Conservation (phyloP, 2,329 filamentous ascomycete genomes). For the Fusarium lateritium region DNA sequence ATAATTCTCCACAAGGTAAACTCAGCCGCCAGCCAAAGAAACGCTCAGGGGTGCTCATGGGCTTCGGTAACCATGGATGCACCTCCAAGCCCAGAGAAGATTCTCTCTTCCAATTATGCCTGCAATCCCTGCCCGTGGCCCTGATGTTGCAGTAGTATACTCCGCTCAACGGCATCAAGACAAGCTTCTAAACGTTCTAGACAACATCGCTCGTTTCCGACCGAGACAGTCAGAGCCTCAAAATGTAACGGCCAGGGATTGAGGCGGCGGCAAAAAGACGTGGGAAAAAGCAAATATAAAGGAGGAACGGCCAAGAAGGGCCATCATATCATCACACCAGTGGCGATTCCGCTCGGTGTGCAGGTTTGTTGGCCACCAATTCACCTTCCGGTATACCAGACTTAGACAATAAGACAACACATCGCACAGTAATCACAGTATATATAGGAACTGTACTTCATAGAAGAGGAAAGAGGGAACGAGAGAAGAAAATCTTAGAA, state of each 20-base stretch:
- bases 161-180: slow-evolving; percentile 24
- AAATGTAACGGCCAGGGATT: neutral
- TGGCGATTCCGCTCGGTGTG: slow-evolving; percentile 36
- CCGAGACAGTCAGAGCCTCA: slow-evolving; percentile 29
- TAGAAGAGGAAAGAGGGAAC: slow-evolving; percentile 29
- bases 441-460: slow-evolving; percentile 1
- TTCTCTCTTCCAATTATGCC: slow-evolving; percentile 29
- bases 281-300: slow-evolving; percentile 7
- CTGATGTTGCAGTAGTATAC: neutral
- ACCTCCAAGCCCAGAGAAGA: slow-evolving; percentile 3
- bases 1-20: slow-evolving; percentile 33
- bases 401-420: slow-evolving; percentile 1
- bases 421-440: slow-evolving; percentile 7
- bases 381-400: slow-evolving; percentile 11
- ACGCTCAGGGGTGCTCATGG: slow-evolving; percentile 21
- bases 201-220: slow-evolving; percentile 37
- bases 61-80: slow-evolving; percentile 13
- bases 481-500: neutral
- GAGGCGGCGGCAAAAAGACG: neutral
- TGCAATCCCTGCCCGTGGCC: slow-evolving; percentile 20
- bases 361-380: slow-evolving; percentile 20
- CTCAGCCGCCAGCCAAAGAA: slow-evolving; percentile 16
- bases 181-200: slow-evolving; percentile 37
- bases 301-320: slow-evolving; percentile 9
- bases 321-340: slow-evolving; percentile 15